These are phyloP conservation scores for Suhomyces faveliae DNA, from an alignment of 805 yeast genomes.

Conservation along the genomic window DNA sequence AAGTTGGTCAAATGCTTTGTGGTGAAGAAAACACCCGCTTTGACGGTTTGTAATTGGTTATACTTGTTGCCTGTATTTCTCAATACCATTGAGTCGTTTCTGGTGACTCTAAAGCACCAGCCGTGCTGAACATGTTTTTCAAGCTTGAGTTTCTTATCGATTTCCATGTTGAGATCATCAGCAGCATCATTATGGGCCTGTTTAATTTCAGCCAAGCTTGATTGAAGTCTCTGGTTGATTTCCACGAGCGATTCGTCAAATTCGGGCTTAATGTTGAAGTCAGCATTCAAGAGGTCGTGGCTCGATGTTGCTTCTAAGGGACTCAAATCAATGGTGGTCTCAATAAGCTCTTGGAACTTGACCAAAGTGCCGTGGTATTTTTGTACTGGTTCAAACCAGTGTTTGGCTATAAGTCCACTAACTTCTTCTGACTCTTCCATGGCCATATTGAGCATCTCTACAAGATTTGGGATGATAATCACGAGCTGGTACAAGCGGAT, in stretches of 20 bases:
- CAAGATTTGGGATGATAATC: constrained; percentile 65
- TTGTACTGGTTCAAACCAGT: constrained; percentile 61
- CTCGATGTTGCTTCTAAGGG: constrained; percentile 61
- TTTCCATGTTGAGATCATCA: constrained; percentile 74
- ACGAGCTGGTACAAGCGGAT: constrained; percentile 83
- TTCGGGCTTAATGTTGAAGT: constrained; percentile 83
- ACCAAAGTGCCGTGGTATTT: constrained; percentile 50
- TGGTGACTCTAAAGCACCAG: constrained; percentile 91
- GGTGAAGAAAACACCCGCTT: constrained; percentile 93
- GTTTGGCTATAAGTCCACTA: constrained; percentile 38
- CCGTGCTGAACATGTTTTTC: constrained; percentile 89
- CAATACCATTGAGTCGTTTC: constrained; percentile 81
- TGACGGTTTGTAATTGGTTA: constrained; percentile 83
- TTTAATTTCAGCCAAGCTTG: constrained; percentile 53
- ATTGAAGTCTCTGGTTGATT: constrained; percentile 58
- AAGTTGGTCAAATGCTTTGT: constrained; percentile 61
- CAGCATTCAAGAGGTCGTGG: constrained; percentile 47
- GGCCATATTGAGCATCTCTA: constrained; percentile 49
- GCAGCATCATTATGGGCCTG: constrained; percentile 62
- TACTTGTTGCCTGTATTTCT: constrained; percentile 59
- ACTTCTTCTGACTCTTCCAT: constrained; percentile 40
- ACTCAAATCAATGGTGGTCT: constrained; percentile 84
- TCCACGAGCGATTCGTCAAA: constrained; percentile 74
- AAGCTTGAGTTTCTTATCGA: constrained; percentile 83
- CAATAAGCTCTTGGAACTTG: constrained; percentile 82